Evolutionary conservation across 495 filamentous ascomycete species (phyloP), one percentile per base, ranked within the genome.

Genomic region (Penicilliopsis zonata): DNA sequence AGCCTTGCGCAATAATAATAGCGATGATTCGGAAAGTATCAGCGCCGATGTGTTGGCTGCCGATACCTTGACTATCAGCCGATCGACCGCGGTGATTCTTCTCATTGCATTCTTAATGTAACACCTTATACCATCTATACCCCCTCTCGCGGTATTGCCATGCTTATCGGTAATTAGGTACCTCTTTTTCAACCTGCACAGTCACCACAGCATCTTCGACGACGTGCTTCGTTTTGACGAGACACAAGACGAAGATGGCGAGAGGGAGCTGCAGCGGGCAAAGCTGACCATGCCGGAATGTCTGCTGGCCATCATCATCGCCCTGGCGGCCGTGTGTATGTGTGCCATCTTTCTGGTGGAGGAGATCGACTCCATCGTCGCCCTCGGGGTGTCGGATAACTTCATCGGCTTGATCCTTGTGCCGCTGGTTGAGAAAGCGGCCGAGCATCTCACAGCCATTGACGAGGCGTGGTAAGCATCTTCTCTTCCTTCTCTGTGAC

Each of bases 381-480:
- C 74, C 23, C 63, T 62, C 12, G 50, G 66, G 27, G 66, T 95
- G 12, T 77, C 71, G 1, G 87, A 95, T 44, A 74, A 75, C 13
- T 86, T 86, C 49, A 71, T 87, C 54, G 83, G 83, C 31, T 57
- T 87, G 38, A 83, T 84, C 33, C 43, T 67, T 7, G 62, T 68
- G 1, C 88, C 87, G 2, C 63, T 95, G 1, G 86, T 94, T 5
- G 87, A 94, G 46, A 95, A 95, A 49, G 79, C 77, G 0, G 84
- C 85, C 7, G 87, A 94, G 61, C 87, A 94, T 51, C 55, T 94
- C 22, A 93, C 81, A 0, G 82, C 86, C 9, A 57, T 95, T 27
- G 87, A 95, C 52, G 87, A 94, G 63, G 88, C 87, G 7, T 93
- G 77, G 69, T 82, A 85, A 50, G 46, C 38, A 9, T 14, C 34